Base-by-base conservation (phyloP, 2,329 filamentous ascomycete species). In the Xylariaceae sp. region DNA sequence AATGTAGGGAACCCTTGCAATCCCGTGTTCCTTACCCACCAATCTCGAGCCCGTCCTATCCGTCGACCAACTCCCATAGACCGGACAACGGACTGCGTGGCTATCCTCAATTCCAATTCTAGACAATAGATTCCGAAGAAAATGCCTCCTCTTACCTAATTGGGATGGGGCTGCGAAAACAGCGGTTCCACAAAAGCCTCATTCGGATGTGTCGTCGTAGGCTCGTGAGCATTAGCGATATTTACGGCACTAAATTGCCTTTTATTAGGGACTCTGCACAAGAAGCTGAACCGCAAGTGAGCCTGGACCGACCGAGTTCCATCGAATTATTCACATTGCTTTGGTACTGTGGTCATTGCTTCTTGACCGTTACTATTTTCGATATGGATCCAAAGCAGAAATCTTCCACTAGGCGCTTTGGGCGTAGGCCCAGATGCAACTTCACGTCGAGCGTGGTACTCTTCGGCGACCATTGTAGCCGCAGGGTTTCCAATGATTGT, bases 231-330 rank as follows among this genome's bases (percentile, higher is more conserved):
- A 34, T 46, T 43, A 37, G 34, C 56, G 36, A 47, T 39, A 40
- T 37, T 7, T 52, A 21, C n/a, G 31, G 29, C 21, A 36, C 40
- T 47, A 8, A 19, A 29, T 21, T 43, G 6, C 33, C 8, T 24
- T 51, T 36, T 12, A 31, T 21, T 12, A 19, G 39, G 40, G 16
- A n/a, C n/a, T 46, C 34, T 33, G 52, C n/a, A 49, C 50, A 17
- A n/a, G 29, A 48, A 59, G 59, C 59, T 61, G 59, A 61, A 49
- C 44, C 39, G 52, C 51, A 44, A 41, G 47, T 33, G 37, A 53
- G 59, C 40, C 52, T 59, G 31, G 48, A 47, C 44, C 56, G 55
- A 40, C 28, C 47, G 50, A 36, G 50, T 21, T 41, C 16, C 16
- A 47, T 56, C 53, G 47, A 52, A 56, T 47, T 53, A 41, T 45